Evolutionary conservation across 805 yeast genomes (phyloP).

Genomic region (Wickerhamiella bombiphila): DNA sequence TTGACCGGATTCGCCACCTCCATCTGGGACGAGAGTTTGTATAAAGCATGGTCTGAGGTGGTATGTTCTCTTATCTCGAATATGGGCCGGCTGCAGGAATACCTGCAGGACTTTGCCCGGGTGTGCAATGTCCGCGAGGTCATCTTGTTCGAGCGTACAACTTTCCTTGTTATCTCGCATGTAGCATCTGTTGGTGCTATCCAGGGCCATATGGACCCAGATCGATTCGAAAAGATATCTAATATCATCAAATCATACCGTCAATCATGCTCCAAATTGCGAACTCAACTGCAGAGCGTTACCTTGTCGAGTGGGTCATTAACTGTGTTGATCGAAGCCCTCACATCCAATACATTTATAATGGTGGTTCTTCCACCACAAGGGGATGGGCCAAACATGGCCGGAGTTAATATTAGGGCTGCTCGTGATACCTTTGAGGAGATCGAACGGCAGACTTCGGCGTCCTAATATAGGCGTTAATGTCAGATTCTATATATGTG

Average conservation of each 20-base stretch:
- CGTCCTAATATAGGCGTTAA: no score
- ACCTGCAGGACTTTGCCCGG: conserved; percentile 55
- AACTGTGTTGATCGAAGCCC: conserved; percentile 28
- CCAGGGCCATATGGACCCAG: conserved; percentile 49
- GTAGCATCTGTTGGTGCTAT: conserved; percentile 16
- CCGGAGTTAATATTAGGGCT: conserved; percentile 23
- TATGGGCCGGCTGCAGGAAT: conserved; percentile 63
- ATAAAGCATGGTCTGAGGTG: conserved; percentile 93
- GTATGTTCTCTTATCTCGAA: conserved; percentile 93
- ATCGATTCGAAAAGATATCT: conserved; percentile 84
- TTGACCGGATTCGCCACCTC: conserved; percentile 85
- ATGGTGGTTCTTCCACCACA: conserved; percentile 29
- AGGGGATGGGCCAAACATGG: conserved; percentile 11
- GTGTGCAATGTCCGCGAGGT: conserved; percentile 78
- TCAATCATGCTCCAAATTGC: conserved; percentile 75
- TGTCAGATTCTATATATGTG: no score
- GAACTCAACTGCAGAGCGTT: conserved; percentile 69
- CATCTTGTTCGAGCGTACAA: conserved; percentile 81
- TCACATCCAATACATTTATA: conserved; percentile 30
- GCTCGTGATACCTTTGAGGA: conserved; percentile 27
- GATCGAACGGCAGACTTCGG: conserved; percentile 20
- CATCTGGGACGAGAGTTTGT: conserved; percentile 92
- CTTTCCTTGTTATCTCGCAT: conserved; percentile 66
- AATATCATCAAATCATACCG: conserved; percentile 89
- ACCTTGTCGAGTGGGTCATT: conserved; percentile 43